A percentile compares a stretch with the other conserved stretches of the same genome.
These are phyloP conservation scores for Inga leiocalycina DNA, from an alignment of 306 rosid species.

Conservation along the genomic window DNA sequence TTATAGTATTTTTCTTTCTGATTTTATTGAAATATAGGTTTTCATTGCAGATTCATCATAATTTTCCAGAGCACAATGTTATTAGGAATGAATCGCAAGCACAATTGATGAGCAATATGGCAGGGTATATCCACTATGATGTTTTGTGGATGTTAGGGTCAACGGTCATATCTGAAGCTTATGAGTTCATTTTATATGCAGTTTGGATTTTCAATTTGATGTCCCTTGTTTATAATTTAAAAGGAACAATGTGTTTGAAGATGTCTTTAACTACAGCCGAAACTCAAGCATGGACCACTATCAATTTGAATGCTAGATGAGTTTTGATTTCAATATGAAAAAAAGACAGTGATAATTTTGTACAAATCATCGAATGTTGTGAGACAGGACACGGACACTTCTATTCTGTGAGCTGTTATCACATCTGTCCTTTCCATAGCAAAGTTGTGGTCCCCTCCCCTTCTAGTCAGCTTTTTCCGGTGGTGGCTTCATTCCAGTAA, in stretches of 20 bases:
- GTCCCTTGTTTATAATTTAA: conserved; percentile 15
- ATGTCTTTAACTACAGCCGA: conserved; percentile 8
- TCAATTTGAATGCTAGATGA: background rate
- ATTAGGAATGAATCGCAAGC: conserved; percentile 40
- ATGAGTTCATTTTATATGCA: conserved; percentile 43
- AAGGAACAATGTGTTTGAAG: conserved; percentile 1
- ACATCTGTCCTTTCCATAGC: background rate
- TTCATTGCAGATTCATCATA: conserved; percentile 53
- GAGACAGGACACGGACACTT: conserved; percentile 20
- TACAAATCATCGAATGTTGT: background rate
- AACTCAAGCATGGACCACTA: background rate
- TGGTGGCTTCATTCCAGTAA: background rate
- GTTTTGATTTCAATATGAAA: background rate
- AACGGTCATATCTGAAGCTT: conserved; percentile 37
- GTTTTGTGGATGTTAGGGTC: conserved; percentile 27
- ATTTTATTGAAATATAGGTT: conserved; percentile 8
- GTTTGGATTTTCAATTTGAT: conserved; percentile 2
- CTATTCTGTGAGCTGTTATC: background rate
- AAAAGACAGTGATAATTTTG: background rate
- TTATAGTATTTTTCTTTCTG: conserved; percentile 18
- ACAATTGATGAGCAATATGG: conserved; percentile 41
- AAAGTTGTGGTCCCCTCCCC: background rate
- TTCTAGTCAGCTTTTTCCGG: background rate
- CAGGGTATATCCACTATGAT: conserved; percentile 40
- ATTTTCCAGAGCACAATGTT: conserved; percentile 40